Evolutionary conservation across 225 moss, liverwort and hornwort genomes (phyloP).

Genomic region (Pleurozium schreberi): DNA sequence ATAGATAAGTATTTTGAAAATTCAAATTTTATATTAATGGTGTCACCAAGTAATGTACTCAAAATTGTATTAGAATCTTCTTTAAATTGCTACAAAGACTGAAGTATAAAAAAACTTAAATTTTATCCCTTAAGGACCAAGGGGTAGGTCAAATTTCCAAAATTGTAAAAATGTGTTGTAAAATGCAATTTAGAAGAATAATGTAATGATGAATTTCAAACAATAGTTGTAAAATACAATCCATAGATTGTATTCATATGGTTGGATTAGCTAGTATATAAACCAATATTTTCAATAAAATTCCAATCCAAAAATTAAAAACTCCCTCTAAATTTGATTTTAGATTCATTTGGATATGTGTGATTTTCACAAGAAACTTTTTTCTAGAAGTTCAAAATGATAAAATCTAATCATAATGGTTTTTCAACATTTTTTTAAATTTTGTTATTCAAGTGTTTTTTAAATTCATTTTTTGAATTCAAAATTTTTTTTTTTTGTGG

Average conservation of each 20-base stretch:
- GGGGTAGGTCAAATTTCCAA: neutral
- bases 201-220: neutral
- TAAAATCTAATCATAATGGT: too few species aligned
- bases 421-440: too few species aligned
- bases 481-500: too few species aligned
- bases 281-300: neutral
- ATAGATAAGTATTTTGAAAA: neutral
- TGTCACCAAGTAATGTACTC: neutral
- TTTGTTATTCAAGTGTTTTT: too few species aligned
- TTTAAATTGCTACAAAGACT: fast-evolving
- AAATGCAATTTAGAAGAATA: neutral
- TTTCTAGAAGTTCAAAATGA: too few species aligned
- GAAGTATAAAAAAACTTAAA: neutral
- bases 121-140: fast-evolving
- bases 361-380: too few species aligned
- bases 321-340: too few species aligned
- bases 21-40: fast-evolving
- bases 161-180: neutral
- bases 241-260: too few species aligned
- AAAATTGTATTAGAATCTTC: neutral
- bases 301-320: neutral
- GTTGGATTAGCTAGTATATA: neutral
- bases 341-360: too few species aligned
- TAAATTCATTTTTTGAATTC: neutral
- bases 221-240: neutral